Evolutionary conservation across 805 yeast species (phyloP).

Genomic region (Hanseniaspora nectarophila): DNA sequence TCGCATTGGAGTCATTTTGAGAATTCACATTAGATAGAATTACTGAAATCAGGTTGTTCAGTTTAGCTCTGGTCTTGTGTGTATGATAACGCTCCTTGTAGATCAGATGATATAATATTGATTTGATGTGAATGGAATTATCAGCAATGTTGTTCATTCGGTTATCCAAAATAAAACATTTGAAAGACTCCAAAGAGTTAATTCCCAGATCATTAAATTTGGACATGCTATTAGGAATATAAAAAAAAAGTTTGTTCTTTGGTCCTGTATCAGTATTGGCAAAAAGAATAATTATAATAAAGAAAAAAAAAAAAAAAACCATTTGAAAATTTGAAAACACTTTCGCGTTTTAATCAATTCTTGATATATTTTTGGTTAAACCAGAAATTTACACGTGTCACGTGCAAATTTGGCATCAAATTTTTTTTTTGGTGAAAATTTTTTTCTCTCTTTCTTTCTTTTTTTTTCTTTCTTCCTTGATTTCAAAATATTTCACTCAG

Average conservation of each 20-base stretch:
- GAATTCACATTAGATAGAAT: background rate
- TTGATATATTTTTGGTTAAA: too few species aligned
- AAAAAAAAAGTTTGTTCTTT: background rate
- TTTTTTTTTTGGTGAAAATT: too few species aligned
- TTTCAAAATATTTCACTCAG: too few species aligned
- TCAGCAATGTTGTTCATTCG: background rate
- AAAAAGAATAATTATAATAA: too few species aligned
- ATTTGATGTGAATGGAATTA: background rate
- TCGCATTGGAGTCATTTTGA: background rate
- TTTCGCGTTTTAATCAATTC: too few species aligned
- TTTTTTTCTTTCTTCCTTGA: too few species aligned
- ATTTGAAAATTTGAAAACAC: too few species aligned
- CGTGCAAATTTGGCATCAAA: too few species aligned
- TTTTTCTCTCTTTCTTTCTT: background rate
- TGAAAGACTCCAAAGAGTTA: background rate
- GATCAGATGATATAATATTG: background rate
- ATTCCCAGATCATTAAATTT: background rate
- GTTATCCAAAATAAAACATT: constrained; percentile 10
- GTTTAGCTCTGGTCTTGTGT: constrained; percentile 11
- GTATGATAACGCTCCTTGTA: constrained; percentile 3
- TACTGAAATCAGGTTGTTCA: background rate
- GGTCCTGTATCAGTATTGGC: too few species aligned
- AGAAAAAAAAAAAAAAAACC: too few species aligned
- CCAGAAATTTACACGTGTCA: too few species aligned
- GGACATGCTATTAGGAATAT: background rate